These are phyloP conservation scores for Phoenix dactylifera DNA, from an alignment of 176 grass and related monocot genomes.

Conservation along the genomic window DNA sequence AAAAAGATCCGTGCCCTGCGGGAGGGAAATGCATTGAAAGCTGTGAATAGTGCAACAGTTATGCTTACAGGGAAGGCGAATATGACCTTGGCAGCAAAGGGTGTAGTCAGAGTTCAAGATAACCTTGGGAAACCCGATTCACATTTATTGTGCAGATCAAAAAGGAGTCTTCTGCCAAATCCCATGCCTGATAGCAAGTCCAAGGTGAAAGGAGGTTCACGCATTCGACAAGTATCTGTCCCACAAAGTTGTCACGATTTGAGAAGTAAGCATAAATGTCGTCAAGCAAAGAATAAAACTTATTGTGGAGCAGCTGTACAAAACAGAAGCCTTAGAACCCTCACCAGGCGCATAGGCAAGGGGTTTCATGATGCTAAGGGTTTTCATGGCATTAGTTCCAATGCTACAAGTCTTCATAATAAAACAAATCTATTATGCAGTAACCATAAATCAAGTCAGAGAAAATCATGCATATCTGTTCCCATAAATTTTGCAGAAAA, in stretches of 20 bases:
- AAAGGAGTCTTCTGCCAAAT: slow-evolving; percentile 37
- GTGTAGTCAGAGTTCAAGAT: slow-evolving; percentile 6
- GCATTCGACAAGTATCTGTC: slow-evolving; percentile 3
- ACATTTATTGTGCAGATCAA: slow-evolving; percentile 13
- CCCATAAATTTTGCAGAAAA: not conserved
- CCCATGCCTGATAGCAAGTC: slow-evolving; percentile 19
- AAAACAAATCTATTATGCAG: slow-evolving; percentile 21
- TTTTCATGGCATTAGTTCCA: slow-evolving; percentile 7
- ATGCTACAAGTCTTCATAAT: slow-evolving; percentile 3
- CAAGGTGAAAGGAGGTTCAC: slow-evolving; percentile 13
- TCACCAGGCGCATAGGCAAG: slow-evolving; percentile 28
- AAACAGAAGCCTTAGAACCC: slow-evolving; percentile 33
- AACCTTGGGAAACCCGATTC: slow-evolving; percentile 11
- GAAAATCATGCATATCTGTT: slow-evolving; percentile 17
- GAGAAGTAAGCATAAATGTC: slow-evolving; percentile 9
- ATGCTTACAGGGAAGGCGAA: slow-evolving; percentile 13
- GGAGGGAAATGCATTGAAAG: slow-evolving; percentile 43
- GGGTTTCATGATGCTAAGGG: slow-evolving; percentile 26
- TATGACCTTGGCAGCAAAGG: slow-evolving; percentile 21
- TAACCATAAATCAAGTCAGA: slow-evolving; percentile 6
- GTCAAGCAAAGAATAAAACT: slow-evolving; percentile 1
- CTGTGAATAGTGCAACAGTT: slow-evolving; percentile 44
- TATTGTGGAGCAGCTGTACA: slow-evolving; percentile 11
- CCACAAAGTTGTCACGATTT: not conserved
- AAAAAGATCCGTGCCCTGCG: slow-evolving; percentile 38